phyloP scores from a whole-genome alignment of 2,329 filamentous ascomycete genomes.

The Aspergillus arachidicola region DNA sequence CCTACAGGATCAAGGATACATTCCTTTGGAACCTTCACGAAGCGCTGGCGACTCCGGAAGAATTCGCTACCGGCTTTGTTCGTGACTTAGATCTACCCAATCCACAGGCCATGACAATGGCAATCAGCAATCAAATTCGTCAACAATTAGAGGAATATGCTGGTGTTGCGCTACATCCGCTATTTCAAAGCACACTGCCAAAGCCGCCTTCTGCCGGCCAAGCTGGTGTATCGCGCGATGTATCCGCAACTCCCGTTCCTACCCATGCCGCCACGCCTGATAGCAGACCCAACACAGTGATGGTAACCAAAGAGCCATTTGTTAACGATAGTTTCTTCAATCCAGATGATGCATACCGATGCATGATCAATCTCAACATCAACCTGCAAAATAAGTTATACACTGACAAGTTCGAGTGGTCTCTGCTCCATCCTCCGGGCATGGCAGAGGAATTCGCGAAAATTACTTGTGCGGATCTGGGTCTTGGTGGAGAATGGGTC shows the following conservation, averaged over 20 bases:
- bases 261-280: constrained; percentile 63
- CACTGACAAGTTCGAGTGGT: constrained; percentile 98
- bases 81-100: constrained; percentile 91
- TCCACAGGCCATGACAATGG: constrained; percentile 66
- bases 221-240: constrained; percentile 52
- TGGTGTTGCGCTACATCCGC: constrained; percentile 86
- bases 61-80: constrained; percentile 88
- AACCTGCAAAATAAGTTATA: constrained; percentile 90
- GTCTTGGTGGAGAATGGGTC: constrained; percentile 88
- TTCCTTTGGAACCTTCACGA: constrained; percentile 98
- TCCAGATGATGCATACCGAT: constrained; percentile 92
- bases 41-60: constrained; percentile 87
- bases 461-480: constrained; percentile 88
- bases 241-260: constrained; percentile 57
- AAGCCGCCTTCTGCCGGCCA: constrained; percentile 23
- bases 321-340: constrained; percentile 75
- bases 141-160: constrained; percentile 96
- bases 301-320: constrained; percentile 38
- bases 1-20: constrained; percentile 89
- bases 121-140: constrained; percentile 92
- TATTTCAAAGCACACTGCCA: constrained; percentile 67
- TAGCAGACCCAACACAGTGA: constrained; percentile 29
- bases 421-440: constrained; percentile 84
- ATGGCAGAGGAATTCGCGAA: constrained; percentile 91
- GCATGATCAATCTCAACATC: constrained; percentile 86